Base-by-base conservation (phyloP, 2,329 filamentous ascomycete species). In the Stachybotrys elegans region DNA sequence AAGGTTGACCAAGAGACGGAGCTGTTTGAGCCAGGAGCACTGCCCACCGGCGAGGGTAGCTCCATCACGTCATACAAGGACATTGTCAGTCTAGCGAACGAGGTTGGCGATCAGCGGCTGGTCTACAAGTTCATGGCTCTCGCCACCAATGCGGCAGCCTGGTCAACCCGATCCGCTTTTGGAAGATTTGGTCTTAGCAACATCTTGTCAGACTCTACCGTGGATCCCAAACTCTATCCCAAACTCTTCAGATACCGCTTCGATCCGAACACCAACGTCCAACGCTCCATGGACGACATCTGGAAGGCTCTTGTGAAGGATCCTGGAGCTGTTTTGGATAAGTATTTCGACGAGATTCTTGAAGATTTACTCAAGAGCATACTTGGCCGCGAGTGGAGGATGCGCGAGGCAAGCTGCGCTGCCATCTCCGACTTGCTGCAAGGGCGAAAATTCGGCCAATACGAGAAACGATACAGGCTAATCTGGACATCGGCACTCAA, bases 41-140 rank as follows among this genome's bases (percentile, higher is more conserved):
- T 97, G 12, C 91, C 91, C 0, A 97, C 91, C 0, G 89, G 91
- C 4, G 89, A 95, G 51, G 90, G 90, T 7, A 88, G 78, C 52
- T 90, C 90, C 0, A 80, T 97, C 44, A 96, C 89, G 0, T 97
- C 92, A 0, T 98, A 98, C 70, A 95, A 95, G 61, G 93, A 98
- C 58, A 97, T 98, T 52, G 87, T 98, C 64, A 93, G 78, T 53
- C 73, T 98, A 39, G 93, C 93, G n/a, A 88, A 92, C 35, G 93
- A 98, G 67, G 91, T 96, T 25, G 93, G 93, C 11, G 92, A 98
- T 57, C 92, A 93, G 46, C 91, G 87, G 54, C 73, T 98, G n/a
- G 88, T 97, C 1, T 98, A 98, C 70, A 89, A 91, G 48, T 97
- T 98, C 68, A 98, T 98, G 93, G 92, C 91, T 1, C 76, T 98